Percentiles rank a stretch among this genome's conserved stretches.
Evolutionary conservation across 371 early-diverging fungal species (phyloP).

Genomic region (Apophysomyces ossiformis): DNA sequence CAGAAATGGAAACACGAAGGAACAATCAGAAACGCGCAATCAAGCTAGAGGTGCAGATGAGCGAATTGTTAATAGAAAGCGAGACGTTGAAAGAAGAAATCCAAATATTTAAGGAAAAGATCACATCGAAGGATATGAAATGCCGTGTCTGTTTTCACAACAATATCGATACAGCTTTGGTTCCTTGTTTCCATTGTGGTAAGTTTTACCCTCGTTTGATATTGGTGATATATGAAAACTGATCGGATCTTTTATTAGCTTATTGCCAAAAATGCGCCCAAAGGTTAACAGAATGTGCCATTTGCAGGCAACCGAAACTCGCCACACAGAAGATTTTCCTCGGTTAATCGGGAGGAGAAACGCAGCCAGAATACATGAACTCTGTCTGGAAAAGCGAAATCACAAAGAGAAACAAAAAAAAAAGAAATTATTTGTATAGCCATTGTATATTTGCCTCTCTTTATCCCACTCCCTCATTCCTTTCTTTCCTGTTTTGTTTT

Average conservation of each 20-base stretch:
- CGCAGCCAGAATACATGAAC: too few relatives aligned
- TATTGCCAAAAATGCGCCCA: constrained; percentile 43
- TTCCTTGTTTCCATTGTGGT: constrained; percentile 50
- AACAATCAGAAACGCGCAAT: not conserved
- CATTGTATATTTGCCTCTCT: not conserved
- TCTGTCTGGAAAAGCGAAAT: too few relatives aligned
- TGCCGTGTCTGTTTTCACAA: constrained; percentile 44
- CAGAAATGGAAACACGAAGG: not conserved
- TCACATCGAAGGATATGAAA: constrained; percentile 17
- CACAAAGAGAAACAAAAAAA: too few relatives aligned
- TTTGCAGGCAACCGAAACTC: constrained; percentile 35
- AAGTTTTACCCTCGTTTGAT: constrained; percentile 14
- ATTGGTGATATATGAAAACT: not conserved
- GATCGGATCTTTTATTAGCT: constrained; percentile 23
- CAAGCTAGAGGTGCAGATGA: not conserved
- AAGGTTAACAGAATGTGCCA: constrained; percentile 42
- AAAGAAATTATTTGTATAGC: too few relatives aligned
- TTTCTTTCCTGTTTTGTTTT: not conserved
- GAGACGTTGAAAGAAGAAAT: not conserved
- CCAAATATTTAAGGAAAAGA: not conserved
- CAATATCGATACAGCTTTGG: constrained; percentile 32
- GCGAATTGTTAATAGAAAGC: not conserved
- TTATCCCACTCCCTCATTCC: not conserved
- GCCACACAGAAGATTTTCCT: constrained; percentile 37
- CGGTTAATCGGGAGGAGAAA: constrained; percentile 16